Evolutionary conservation across 148 eudicot genomes (phyloP).

Genomic region (Cornus controversa): DNA sequence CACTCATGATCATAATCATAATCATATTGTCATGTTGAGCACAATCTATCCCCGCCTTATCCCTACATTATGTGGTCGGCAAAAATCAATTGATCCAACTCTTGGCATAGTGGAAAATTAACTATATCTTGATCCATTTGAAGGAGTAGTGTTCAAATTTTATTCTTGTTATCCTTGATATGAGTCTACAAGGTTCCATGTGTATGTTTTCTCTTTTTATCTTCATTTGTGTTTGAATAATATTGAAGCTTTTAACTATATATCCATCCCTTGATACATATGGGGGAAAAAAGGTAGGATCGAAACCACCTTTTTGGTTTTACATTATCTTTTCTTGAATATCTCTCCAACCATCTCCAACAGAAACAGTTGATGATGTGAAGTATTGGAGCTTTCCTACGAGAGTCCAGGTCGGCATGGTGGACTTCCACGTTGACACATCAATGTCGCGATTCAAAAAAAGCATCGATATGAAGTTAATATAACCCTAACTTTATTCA

Average conservation of each 20-base stretch:
- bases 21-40: neutral
- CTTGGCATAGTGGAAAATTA: neutral
- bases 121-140: constrained; percentile 1
- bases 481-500: neutral
- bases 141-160: neutral
- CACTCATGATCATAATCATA: neutral
- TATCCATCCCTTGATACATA: no score
- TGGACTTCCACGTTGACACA: constrained; percentile 20
- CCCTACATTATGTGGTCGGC: constrained; percentile 10
- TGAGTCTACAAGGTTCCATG: neutral
- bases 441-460: constrained; percentile 3
- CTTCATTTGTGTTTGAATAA: constrained; percentile 3
- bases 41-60: constrained; percentile 8
- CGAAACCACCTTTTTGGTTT: no score
- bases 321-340: neutral
- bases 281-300: constrained; percentile 1
- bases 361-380: constrained; percentile 31
- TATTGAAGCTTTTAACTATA: constrained; percentile 7
- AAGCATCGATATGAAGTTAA: neutral
- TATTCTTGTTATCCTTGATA: neutral
- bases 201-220: constrained; percentile 1
- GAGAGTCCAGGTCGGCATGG: constrained; percentile 29
- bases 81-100: constrained; percentile 1
- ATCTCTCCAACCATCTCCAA: constrained; percentile 6
- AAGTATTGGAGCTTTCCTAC: constrained; percentile 33